Base-by-base conservation (phyloP, 148 eudicot species). In the Tetragonia tetragonoides region DNA sequence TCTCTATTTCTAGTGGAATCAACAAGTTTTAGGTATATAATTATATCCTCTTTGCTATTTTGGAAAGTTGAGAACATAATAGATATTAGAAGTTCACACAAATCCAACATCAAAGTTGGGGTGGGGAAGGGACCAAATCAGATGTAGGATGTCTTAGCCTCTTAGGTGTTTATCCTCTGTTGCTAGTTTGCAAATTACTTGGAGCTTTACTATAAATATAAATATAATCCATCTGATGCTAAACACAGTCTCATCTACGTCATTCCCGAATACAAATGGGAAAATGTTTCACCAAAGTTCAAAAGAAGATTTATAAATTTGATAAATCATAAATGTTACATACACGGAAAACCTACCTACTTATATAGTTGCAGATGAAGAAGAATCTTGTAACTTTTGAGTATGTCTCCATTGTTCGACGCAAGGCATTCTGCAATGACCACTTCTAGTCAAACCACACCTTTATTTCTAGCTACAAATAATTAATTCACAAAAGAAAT, bases 401-500 rank as follows among this genome's bases (percentile, higher is more conserved):
- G 87, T 92, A 88, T 54, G 98, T 94, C 82, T 94, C 98, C 98
- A 94, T 94, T 7, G 98, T 94, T 46, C 98, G 95, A 44, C 98
- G 90, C 82, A 94, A 78, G 57, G 98, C 98, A 88, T 94, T 94
- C 98, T 94, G 91, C 65, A 85, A 73, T 76, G 60, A 74, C 12
- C 63, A 77, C 68, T 70, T 20, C 70, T 17, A 28, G 66, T 63
- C 70, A 64, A 34, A 17, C 53, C 62, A 72, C 41, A 54, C 42
- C 24, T 72, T 41, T 59, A 7, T 20, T 44, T 24, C 10, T 39
- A 54, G 47, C 3, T 18, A n/a, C 16, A 38, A 38, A 56, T 51
- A 28, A 61, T 15, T 49, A 17, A 28, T 46, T 1, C 64, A 71
- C 42, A 10, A 75, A 54, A 37, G 11, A 53, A 70, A 10, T 41